These are phyloP conservation scores for Phellinidium pouzarii DNA, from an alignment of 1,284 basidiomycete species.

Conservation along the genomic window DNA sequence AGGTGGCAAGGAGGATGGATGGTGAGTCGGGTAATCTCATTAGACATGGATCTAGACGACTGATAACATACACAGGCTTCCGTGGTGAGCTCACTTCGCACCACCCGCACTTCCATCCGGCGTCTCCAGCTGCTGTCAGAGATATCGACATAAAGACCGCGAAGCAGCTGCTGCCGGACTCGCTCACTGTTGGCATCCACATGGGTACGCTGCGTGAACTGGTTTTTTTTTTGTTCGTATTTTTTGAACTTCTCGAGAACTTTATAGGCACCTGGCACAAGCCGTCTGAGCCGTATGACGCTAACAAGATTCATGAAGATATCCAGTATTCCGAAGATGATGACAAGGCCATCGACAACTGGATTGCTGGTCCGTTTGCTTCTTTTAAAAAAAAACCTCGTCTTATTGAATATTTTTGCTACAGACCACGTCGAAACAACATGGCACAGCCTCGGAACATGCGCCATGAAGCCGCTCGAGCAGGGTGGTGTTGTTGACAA, in stretches of 20 bases:
- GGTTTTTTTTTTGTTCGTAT: no score
- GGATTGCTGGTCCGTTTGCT: conserved; percentile 38
- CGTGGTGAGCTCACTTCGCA: conserved; percentile 65
- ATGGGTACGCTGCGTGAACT: conserved; percentile 40
- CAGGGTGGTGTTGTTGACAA: conserved; percentile 73
- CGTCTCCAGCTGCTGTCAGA: conserved; percentile 47
- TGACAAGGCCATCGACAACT: conserved; percentile 64
- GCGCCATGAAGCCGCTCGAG: conserved; percentile 70
- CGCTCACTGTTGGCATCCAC: conserved; percentile 62
- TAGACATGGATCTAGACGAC: not conserved
- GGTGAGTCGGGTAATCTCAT: conserved; percentile 30
- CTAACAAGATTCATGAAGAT: conserved; percentile 54
- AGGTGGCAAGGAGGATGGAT: conserved; percentile 67
- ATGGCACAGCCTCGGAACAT: conserved; percentile 61
- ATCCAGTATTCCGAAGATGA: conserved; percentile 59
- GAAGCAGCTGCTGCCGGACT: conserved; percentile 52
- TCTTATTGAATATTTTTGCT: conserved; percentile 7
- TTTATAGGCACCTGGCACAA: conserved; percentile 49
- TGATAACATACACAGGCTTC: conserved; percentile 37
- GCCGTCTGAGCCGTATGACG: conserved; percentile 48
- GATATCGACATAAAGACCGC: conserved; percentile 68
- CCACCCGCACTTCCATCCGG: conserved; percentile 68
- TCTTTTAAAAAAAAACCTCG: not conserved
- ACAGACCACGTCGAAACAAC: conserved; percentile 67
- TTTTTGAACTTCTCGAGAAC: no score